A percentile compares a stretch with the other conserved stretches of the same genome.
Evolutionary conservation across 2,329 filamentous ascomycete genomes (phyloP).

Genomic region (Laburnicola sp.): DNA sequence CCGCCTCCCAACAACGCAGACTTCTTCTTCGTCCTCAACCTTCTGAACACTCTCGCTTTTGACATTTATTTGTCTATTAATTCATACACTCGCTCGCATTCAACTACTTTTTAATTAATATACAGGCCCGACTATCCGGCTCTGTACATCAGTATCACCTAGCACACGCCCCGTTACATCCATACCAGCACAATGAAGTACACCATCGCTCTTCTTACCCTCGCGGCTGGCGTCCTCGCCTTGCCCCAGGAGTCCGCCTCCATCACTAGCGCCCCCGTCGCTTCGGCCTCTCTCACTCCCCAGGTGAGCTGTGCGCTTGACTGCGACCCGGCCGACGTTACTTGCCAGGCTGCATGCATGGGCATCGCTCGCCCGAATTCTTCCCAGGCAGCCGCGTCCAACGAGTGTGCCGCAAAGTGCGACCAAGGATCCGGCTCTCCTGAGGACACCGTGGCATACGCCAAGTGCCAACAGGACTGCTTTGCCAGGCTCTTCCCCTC

Average conservation of each 20-base stretch:
- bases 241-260: conserved; percentile 43
- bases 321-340: conserved; percentile 52
- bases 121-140: conserved; percentile 5
- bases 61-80: conserved; percentile 11
- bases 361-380: conserved; percentile 57
- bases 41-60: conserved; percentile 26
- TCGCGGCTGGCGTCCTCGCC: conserved; percentile 51
- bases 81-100: conserved; percentile 25
- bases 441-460: conserved; percentile 51
- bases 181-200: conserved; percentile 47
- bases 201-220: conserved; percentile 49
- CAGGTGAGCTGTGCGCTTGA: conserved; percentile 36
- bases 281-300: conserved; percentile 35
- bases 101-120: conserved; percentile 23
- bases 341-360: conserved; percentile 57
- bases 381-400: conserved; percentile 55
- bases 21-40: conserved; percentile 19
- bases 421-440: conserved; percentile 56
- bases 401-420: conserved; percentile 56
- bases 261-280: conserved; percentile 42
- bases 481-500: conserved; percentile 54
- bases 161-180: conserved; percentile 6
- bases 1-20: neutral
- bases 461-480: conserved; percentile 55
- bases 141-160: too few relatives aligned